A percentile compares a stretch with the other conserved stretches of the same genome.
Evolutionary conservation across 306 rosid genomes (phyloP).

Genomic region (Carpinus fangiana): DNA sequence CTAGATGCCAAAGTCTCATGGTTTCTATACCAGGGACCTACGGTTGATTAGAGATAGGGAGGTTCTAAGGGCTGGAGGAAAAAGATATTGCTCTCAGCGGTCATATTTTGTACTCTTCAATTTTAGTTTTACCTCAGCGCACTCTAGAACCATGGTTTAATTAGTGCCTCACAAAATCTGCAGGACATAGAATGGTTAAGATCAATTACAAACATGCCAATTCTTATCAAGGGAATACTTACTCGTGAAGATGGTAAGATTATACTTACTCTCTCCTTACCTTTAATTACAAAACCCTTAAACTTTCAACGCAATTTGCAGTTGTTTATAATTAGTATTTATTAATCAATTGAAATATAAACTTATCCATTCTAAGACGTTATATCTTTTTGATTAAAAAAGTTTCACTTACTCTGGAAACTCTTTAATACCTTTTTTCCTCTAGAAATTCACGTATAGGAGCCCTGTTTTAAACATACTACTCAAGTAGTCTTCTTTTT

Average conservation of each 20-base stretch:
- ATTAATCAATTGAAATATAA: background rate
- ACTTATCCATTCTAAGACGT: background rate
- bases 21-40: background rate
- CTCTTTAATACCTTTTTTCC: background rate
- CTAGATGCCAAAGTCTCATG: background rate
- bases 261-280: background rate
- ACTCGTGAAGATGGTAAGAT: slow-evolving; percentile 35
- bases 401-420: background rate
- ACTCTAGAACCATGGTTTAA: slow-evolving; percentile 1
- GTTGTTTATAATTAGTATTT: background rate
- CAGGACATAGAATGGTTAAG: slow-evolving; percentile 42
- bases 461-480: background rate
- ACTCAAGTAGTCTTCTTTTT: background rate
- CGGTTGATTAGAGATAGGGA: background rate
- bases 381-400: background rate
- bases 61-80: background rate
- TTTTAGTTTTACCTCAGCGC: background rate
- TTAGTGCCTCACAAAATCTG: background rate
- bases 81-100: background rate
- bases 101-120: background rate
- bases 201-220: slow-evolving; percentile 36
- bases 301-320: background rate
- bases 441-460: background rate
- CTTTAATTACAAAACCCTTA: background rate
- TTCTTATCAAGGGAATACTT: slow-evolving; percentile 35